Base-by-base conservation (phyloP, 805 yeast genomes). In the Saccharomycopsis amapae region DNA sequence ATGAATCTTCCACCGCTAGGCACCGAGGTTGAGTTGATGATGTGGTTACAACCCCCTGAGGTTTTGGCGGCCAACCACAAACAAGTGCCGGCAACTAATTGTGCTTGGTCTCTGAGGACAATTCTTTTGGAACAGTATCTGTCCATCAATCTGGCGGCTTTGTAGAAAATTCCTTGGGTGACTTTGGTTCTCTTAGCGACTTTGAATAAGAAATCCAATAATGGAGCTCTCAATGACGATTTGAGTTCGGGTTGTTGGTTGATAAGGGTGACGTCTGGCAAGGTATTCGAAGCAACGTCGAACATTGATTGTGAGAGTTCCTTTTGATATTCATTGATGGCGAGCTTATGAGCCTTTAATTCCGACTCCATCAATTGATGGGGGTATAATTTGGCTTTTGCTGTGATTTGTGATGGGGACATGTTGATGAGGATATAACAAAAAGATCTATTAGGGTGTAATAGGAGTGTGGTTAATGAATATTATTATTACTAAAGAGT, bases 1-100 rank as follows among this genome's bases (percentile, higher is more conserved):
- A 66, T 61, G 58, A 70, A 78, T 54, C 81, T 67, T 7, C 83
- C 84, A 34, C 85, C 85, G 13, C 71, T 62, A 43, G 75, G 74
- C 22, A 70, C 62, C 5, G 65, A 62, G 2, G 67, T 60, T 48
- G 71, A 66, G 58, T 76, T 76, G 44, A 76, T 72, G 54, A 78
- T 76, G 62, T 79, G 86, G 54, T 77, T 78, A 61, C 81, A 79
- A 32, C 86, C 86, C 40, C 86, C 86, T 56, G 75, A 76, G n/a
- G 80, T 72, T 62, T 90, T 90, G 22, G 96, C 81, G 2, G 96
- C 86, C 26, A 90, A 74, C 97, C 97, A 90, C 30, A 90, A 67
- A 50, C 96, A 86, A 3, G 96, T 86, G 50, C 95, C 84, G 26
- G 94, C 87, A 9, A 90, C 90, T 44, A 90, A 71, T 63, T 89